These are phyloP conservation scores for Sordariomycetes sp. DNA, from an alignment of 2,329 filamentous ascomycete genomes.

Conservation along the genomic window DNA sequence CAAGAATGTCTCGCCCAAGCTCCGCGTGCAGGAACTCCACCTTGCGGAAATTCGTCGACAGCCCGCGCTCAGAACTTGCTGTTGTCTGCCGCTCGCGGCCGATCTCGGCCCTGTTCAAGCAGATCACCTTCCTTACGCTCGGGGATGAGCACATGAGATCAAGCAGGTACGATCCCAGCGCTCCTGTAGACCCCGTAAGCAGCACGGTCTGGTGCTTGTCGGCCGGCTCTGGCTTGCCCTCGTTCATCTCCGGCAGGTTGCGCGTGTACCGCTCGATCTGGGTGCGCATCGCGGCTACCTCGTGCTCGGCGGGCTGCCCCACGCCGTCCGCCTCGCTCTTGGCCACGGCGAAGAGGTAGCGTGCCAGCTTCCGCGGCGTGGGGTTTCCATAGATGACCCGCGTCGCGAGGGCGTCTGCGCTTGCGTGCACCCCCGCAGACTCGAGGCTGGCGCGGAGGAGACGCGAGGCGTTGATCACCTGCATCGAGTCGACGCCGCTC, in stretches of 20 bases:
- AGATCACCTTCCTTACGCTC: slow-evolving; percentile 11
- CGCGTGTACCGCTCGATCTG: slow-evolving; percentile 18
- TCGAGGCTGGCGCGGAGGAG: slow-evolving; percentile 11
- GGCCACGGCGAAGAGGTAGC: slow-evolving; percentile 8
- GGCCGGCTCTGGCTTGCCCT: slow-evolving; percentile 13
- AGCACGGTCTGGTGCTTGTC: slow-evolving; percentile 48
- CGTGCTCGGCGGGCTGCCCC: slow-evolving; percentile 4
- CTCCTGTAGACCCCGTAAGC: slow-evolving; percentile 80
- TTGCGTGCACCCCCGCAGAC: slow-evolving; percentile 8
- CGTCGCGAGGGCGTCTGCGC: slow-evolving; percentile 10
- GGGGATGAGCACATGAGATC: slow-evolving; percentile 17
- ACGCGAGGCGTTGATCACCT: slow-evolving; percentile 18
- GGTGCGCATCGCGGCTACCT: slow-evolving; percentile 6
- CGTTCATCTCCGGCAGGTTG: slow-evolving; percentile 11
- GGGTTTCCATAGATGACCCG: slow-evolving; percentile 18
- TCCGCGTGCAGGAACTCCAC: slow-evolving; percentile 38
- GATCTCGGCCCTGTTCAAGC: slow-evolving; percentile 23
- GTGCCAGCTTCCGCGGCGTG: slow-evolving; percentile 15
- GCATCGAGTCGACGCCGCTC: slow-evolving; percentile 26
- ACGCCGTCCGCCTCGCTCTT: not conserved
- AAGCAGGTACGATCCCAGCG: slow-evolving; percentile 68
- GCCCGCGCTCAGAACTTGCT: slow-evolving; percentile 24
- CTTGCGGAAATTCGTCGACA: slow-evolving; percentile 23
- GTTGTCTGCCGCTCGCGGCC: slow-evolving; percentile 26
- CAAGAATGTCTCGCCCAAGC: slow-evolving; percentile 33